Base-by-base conservation (phyloP, 768 basidiomycete genomes). In the Pisolithus tinctorius region DNA sequence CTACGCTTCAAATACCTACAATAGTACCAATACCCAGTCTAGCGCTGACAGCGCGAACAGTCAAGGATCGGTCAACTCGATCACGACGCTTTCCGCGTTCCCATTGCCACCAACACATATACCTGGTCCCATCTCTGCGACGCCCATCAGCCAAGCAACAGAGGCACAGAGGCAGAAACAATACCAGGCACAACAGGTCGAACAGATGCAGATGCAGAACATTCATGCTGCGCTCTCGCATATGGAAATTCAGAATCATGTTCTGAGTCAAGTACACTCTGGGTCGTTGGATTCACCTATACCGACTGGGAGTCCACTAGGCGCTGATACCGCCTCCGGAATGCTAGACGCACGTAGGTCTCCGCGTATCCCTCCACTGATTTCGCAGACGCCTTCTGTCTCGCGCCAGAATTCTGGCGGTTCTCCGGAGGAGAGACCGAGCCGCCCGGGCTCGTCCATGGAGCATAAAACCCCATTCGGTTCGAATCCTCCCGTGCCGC, bases 81-180 rank as follows among this genome's bases (percentile, higher is more conserved):
- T 86, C n/a, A 75, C 83, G 17, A 83, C 85, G 1, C 70, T 89
- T 23, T 85, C 83, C 30, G 83, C 81, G 0, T 89, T 89, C 63
- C 87, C 87, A 23, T 66, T 76, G 0, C 87, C 87, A 14, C 87
- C 87, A 0, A 80, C 79, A 0, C 85, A 88, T 62, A 79, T 84
- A 52, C 86, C 86, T 11, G 66, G 79, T 5, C 57, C 63, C 7
- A 47, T 46, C 23, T 36, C 45, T 20, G 45, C 20, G 31, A 23
- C 30, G 8, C 45, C 57, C 4, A 47, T 42, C 52, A 63, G 49
- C 25, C 60, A 69, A 20, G 50, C 2, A 34, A 10, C 53, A 17
- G 67, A 69, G 29, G 40, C 56, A 13, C 63, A 63, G 8, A 55
- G 55, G 6, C 65, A 67, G 51, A 57, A 60, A 14, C 17, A 31